A percentile compares a stretch with the other conserved stretches of the same genome.
Evolutionary conservation across 1,284 basidiomycete genomes (phyloP).

Genomic region (Malassezia vespertilionis): DNA sequence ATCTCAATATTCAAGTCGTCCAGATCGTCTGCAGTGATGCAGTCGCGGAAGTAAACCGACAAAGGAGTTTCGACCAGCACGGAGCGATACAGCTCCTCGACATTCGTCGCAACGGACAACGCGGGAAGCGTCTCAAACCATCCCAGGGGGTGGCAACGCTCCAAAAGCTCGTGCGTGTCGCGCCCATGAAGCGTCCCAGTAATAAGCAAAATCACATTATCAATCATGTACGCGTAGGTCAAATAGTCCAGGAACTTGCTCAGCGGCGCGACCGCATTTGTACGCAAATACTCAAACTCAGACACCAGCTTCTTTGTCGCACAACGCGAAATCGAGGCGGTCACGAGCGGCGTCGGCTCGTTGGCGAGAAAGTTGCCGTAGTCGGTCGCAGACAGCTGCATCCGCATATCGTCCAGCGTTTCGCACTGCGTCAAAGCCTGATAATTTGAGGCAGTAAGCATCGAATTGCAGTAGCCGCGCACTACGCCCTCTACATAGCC

Average conservation of each 20-base stretch:
- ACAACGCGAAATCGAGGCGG: conserved; percentile 86
- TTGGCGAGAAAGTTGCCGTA: conserved; percentile 98
- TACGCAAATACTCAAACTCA: conserved; percentile 89
- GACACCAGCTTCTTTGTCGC: conserved; percentile 88
- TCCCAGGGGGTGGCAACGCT: conserved; percentile 92
- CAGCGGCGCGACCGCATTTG: conserved; percentile 80
- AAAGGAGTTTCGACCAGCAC: conserved; percentile 95
- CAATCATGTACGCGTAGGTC: conserved; percentile 99
- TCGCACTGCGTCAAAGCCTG: conserved; percentile 94
- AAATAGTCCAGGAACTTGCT: conserved; percentile 94
- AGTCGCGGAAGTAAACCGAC: conserved; percentile 92
- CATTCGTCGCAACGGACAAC: conserved; percentile 94
- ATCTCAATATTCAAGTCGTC: conserved; percentile 99
- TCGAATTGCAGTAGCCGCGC: conserved; percentile 83
- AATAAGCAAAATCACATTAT: conserved; percentile 95
- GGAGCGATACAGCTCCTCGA: conserved; percentile 95
- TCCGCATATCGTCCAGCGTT: conserved; percentile 67
- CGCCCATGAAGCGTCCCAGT: conserved; percentile 94
- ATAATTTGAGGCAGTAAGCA: conserved; percentile 79
- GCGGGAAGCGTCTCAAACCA: conserved; percentile 98
- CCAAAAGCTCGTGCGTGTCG: conserved; percentile 90
- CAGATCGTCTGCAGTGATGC: conserved; percentile 84
- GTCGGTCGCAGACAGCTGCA: conserved; percentile 78
- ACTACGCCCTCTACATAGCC: conserved; percentile 63
- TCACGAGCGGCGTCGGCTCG: conserved; percentile 87